Conservation (phyloP, 768 basidiomycete genomes). For the Punctularia strigosozonata region DNA sequence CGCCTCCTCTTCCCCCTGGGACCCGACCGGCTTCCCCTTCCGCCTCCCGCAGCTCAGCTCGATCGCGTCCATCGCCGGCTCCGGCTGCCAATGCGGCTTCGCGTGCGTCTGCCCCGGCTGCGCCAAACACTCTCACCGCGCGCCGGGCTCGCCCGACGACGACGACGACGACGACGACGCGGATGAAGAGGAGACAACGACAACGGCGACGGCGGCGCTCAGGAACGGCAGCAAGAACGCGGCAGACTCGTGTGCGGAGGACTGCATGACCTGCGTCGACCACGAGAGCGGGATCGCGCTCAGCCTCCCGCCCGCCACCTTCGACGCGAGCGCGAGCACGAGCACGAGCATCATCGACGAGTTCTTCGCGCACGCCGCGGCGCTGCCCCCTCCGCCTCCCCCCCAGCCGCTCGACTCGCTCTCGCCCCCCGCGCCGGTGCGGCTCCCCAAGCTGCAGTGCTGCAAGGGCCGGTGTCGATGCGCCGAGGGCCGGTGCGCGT, state of each 20-base stretch:
- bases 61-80: slow-evolving; percentile 46
- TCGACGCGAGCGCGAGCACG: slow-evolving; percentile 4
- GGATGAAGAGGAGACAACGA: no score
- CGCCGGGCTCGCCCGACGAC: slow-evolving; percentile 25
- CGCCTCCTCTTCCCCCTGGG: neutral
- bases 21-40: slow-evolving; percentile 27
- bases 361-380: slow-evolving; percentile 59
- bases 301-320: slow-evolving; percentile 4
- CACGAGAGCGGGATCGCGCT: slow-evolving; percentile 31
- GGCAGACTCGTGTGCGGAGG: no score
- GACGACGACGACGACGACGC: slow-evolving; percentile 22
- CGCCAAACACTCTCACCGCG: slow-evolving; percentile 49
- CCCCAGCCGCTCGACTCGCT: slow-evolving; percentile 22
- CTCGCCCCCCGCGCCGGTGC: slow-evolving; percentile 44
- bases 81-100: slow-evolving; percentile 64
- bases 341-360: slow-evolving; percentile 35
- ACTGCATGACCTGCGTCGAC: slow-evolving; percentile 57
- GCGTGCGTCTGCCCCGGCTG: slow-evolving; percentile 67
- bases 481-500: slow-evolving; percentile 40
- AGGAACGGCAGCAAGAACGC: no score
- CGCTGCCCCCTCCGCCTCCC: slow-evolving; percentile 47
- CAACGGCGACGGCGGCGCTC: no score
- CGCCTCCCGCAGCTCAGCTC: slow-evolving; percentile 50
- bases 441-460: slow-evolving; percentile 55
- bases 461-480: slow-evolving; percentile 54